These are phyloP conservation scores for Cercospora zeae-maydis DNA, from an alignment of 2,329 filamentous ascomycete genomes.

Conservation along the genomic window DNA sequence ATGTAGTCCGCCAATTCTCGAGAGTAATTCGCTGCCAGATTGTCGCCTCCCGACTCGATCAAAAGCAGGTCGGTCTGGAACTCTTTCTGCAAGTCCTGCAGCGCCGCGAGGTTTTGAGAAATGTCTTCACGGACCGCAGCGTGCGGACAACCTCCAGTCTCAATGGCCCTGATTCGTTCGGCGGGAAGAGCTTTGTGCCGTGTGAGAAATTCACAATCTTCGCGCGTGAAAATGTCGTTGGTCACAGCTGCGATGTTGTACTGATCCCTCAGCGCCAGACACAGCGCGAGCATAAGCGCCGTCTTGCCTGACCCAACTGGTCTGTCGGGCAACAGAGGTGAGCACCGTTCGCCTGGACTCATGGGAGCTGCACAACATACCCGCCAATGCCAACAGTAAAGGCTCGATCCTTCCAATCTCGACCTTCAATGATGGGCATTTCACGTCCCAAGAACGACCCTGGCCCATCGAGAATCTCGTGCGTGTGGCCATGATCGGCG, in stretches of 20 bases:
- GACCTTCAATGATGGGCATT: conserved; percentile 86
- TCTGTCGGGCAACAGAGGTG: conserved; percentile 44
- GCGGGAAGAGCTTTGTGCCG: conserved; percentile 78
- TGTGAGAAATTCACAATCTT: conserved; percentile 97
- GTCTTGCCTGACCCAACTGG: conserved; percentile 97
- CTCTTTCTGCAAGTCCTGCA: conserved; percentile 79
- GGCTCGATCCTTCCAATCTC: conserved; percentile 81
- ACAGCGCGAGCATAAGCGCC: conserved; percentile 91
- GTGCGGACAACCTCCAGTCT: conserved; percentile 95
- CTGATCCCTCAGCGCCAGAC: conserved; percentile 71
- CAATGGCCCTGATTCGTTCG: conserved; percentile 85
- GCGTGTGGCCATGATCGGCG: conserved; percentile 84
- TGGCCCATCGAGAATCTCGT: conserved; percentile 91
- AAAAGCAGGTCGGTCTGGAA: conserved; percentile 81
- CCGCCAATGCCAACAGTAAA: conserved; percentile 98
- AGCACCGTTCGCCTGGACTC: not conserved
- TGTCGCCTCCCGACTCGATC: conserved; percentile 94
- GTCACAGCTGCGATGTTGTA: conserved; percentile 93
- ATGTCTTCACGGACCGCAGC: conserved; percentile 98
- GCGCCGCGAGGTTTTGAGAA: conserved; percentile 82
- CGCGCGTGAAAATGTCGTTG: conserved; percentile 97
- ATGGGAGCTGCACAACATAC: conserved; percentile 49
- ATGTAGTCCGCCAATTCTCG: conserved; percentile 95
- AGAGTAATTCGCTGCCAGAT: conserved; percentile 93
- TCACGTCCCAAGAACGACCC: conserved; percentile 86